phyloP scores from a whole-genome alignment of 306 rosid genomes.

The Dryas octopetala region DNA sequence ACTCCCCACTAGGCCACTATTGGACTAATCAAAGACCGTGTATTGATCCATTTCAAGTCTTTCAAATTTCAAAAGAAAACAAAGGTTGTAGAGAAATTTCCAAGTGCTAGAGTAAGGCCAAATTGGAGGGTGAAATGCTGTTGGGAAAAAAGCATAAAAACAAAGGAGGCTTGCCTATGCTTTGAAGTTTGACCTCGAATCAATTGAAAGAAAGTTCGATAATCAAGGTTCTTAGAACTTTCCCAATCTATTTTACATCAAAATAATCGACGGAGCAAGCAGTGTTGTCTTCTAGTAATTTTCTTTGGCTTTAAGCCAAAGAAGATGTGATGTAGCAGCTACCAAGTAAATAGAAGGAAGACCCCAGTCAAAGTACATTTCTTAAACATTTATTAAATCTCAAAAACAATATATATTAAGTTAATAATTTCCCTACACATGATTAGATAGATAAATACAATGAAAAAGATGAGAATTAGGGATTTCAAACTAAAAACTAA shows the following conservation, averaged over 20 bases:
- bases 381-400: too few relatives aligned
- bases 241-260: neutral
- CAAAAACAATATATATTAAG: too few relatives aligned
- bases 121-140: conserved; percentile 19
- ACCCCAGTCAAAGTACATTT: too few relatives aligned
- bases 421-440: too few relatives aligned
- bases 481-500: too few relatives aligned
- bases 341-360: too few relatives aligned
- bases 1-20: neutral
- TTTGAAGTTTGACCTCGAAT: conserved; percentile 18
- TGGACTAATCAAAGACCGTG: conserved; percentile 18
- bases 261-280: conserved; percentile 6
- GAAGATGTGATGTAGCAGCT: too few relatives aligned
- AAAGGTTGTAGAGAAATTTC: conserved; percentile 12
- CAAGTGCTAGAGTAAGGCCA: conserved; percentile 2
- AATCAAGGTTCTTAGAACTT: conserved; percentile 16
- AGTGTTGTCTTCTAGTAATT: neutral
- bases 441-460: too few relatives aligned
- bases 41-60: neutral
- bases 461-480: too few relatives aligned
- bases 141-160: conserved; percentile 21
- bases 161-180: conserved; percentile 1
- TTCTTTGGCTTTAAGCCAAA: too few relatives aligned
- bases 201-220: neutral
- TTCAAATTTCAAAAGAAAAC: neutral